Evolutionary conservation across 2,329 filamentous ascomycete genomes (phyloP).

Genomic region (Stemphylium beticola): DNA sequence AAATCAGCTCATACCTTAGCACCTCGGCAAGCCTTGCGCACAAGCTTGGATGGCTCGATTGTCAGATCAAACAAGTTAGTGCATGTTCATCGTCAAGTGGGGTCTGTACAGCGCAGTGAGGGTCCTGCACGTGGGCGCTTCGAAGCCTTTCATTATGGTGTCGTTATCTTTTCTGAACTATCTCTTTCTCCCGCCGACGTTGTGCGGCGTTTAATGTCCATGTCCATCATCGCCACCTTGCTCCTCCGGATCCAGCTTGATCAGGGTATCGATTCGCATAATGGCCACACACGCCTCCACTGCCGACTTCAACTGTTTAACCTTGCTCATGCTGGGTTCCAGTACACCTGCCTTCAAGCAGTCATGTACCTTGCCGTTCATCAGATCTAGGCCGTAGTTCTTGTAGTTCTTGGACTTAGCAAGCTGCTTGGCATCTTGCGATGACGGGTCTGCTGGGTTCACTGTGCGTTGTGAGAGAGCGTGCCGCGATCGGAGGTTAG

Average conservation of each 20-base stretch:
- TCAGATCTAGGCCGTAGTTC: constrained; percentile 95
- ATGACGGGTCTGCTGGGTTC: constrained; percentile 66
- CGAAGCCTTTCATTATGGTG: constrained; percentile 18
- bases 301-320: constrained; percentile 96
- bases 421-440: constrained; percentile 84
- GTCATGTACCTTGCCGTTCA: constrained; percentile 88
- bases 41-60: not conserved
- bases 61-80: not conserved
- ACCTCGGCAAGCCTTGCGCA: not conserved
- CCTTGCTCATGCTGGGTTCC: constrained; percentile 97
- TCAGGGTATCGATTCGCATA: constrained; percentile 98
- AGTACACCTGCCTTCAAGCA: constrained; percentile 93
- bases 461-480: constrained; percentile 86
- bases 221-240: constrained; percentile 77
- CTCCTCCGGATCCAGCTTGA: constrained; percentile 94
- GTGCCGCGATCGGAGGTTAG: constrained; percentile 92
- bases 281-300: constrained; percentile 99
- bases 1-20: not conserved
- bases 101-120: constrained; percentile 1
- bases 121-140: constrained; percentile 11
- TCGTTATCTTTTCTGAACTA: constrained; percentile 17
- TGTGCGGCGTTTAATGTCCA: constrained; percentile 66
- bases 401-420: constrained; percentile 97
- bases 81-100: not conserved
- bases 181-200: constrained; percentile 1